These are phyloP conservation scores for Pseudoneurospora amorphoporcata DNA, from an alignment of 495 filamentous ascomycete genomes.

Conservation along the genomic window DNA sequence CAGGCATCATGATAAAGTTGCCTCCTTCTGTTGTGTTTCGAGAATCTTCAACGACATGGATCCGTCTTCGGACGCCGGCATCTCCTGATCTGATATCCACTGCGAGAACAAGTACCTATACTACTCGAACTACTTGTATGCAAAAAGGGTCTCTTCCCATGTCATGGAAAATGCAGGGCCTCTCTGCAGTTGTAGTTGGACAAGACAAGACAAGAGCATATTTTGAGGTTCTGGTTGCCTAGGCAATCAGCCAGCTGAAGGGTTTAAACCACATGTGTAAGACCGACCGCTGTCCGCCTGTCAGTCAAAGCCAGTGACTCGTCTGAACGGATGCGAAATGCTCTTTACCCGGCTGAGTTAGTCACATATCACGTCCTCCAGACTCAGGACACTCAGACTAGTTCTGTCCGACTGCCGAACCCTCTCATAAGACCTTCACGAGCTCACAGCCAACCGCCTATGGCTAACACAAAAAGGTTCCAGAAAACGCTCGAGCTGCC, in stretches of 20 bases:
- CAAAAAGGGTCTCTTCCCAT: neutral
- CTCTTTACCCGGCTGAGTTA: neutral
- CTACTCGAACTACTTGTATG: neutral
- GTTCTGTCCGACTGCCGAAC: neutral
- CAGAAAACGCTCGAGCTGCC: neutral
- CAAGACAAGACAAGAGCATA: neutral
- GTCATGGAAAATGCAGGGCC: neutral
- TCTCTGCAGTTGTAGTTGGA: neutral
- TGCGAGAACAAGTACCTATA: neutral
- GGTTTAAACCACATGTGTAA: neutral
- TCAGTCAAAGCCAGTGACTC: neutral
- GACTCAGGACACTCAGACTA: neutral
- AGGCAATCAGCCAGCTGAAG: neutral
- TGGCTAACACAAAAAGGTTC: neutral
- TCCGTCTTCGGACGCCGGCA: neutral
- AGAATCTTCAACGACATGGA: neutral
- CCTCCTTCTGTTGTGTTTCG: neutral
- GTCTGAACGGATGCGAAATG: neutral
- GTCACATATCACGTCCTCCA: conserved; percentile 1
- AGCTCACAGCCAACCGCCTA: neutral
- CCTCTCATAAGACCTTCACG: neutral
- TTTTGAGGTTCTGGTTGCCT: neutral
- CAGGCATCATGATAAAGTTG: neutral
- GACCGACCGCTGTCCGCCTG: neutral
- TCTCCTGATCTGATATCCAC: neutral